These are phyloP conservation scores for Aegilops tauschii DNA, from an alignment of 176 grass and related monocot genomes.

Conservation along the genomic window DNA sequence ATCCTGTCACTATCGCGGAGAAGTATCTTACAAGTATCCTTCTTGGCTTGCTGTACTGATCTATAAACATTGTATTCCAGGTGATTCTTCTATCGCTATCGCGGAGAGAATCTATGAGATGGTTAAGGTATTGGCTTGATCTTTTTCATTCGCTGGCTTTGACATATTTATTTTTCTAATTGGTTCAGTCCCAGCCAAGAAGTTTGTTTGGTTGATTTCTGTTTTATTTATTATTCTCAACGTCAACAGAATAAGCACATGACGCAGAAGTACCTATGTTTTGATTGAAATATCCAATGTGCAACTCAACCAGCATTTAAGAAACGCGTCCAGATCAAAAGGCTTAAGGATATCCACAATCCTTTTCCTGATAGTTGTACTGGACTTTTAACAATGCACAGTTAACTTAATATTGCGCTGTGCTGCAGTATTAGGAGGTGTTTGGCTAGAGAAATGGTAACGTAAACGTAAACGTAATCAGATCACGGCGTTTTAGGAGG, in stretches of 20 bases:
- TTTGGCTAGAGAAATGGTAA: no score
- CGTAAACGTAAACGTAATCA: no score
- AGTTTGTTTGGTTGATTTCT: not conserved
- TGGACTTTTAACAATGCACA: not conserved
- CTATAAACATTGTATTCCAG: slow-evolving; percentile 46
- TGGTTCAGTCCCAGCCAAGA: not conserved
- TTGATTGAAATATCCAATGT: not conserved
- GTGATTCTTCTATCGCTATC: slow-evolving; percentile 72
- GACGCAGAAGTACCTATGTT: not conserved
- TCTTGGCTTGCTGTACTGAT: slow-evolving; percentile 8
- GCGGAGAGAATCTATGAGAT: slow-evolving; percentile 79
- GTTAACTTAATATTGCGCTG: slow-evolving; percentile 2
- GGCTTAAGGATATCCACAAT: not conserved
- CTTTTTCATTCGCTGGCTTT: slow-evolving; percentile 18
- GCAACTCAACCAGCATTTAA: slow-evolving; percentile 3
- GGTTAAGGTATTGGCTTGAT: slow-evolving; percentile 71
- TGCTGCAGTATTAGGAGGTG: not conserved
- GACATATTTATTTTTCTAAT: not conserved
- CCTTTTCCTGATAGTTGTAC: slow-evolving; percentile 14
- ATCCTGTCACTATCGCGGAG: no score
- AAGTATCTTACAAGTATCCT: no score
- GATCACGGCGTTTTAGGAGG: no score
- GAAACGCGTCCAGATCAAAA: not conserved
- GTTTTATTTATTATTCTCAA: slow-evolving; percentile 13
- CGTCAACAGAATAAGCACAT: not conserved